A percentile compares a stretch with the other conserved stretches of the same genome.
Conservation (phyloP, 2,329 filamentous ascomycete species). For the Incumbomyces delicatus region DNA sequence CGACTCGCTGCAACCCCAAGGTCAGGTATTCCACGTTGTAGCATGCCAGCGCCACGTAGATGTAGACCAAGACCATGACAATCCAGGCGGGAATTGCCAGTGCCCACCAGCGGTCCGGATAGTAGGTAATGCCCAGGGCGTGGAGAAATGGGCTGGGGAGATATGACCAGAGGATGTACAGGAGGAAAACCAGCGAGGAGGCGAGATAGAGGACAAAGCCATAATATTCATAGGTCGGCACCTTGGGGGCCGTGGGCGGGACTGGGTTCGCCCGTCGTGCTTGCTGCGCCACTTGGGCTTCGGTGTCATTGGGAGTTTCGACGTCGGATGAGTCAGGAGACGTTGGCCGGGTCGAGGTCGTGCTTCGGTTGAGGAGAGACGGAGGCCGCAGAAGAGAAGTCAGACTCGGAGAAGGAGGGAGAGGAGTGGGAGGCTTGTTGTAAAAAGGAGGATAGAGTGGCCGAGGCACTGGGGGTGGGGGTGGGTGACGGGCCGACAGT, state of each 20-base stretch:
- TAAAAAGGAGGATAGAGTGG: slow-evolving; percentile 81
- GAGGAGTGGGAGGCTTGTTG: slow-evolving; percentile 86
- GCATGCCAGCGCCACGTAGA: slow-evolving; percentile 81
- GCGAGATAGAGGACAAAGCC: slow-evolving; percentile 95
- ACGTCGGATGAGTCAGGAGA: slow-evolving; percentile 88
- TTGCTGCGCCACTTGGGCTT: slow-evolving; percentile 50
- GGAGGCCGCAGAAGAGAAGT: slow-evolving; percentile 76
- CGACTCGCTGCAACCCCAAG: slow-evolving; percentile 64
- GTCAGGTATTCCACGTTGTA: slow-evolving; percentile 91
- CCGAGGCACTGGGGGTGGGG: slow-evolving; percentile 34
- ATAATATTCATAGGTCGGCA: slow-evolving; percentile 99
- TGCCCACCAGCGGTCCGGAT: slow-evolving; percentile 96
- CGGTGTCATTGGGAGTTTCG: slow-evolving; percentile 55
- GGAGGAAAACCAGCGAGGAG: slow-evolving; percentile 66
- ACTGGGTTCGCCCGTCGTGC: slow-evolving; percentile 54
- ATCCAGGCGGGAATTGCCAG: slow-evolving; percentile 84
- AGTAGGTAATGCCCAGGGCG: slow-evolving; percentile 89
- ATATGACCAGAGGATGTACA: slow-evolving; percentile 74
- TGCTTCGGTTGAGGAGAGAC: slow-evolving; percentile 38
- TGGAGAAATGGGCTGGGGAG: slow-evolving; percentile 86
- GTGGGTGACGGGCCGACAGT: slow-evolving; percentile 7
- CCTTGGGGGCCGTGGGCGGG: slow-evolving; percentile 77
- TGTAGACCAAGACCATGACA: slow-evolving; percentile 80
- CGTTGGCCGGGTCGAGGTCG: slow-evolving; percentile 70
- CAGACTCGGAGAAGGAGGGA: slow-evolving; percentile 84